Percentiles rank a stretch among this genome's conserved stretches.
These are phyloP conservation scores for Leccinum subrobustum DNA, from an alignment of 1,284 basidiomycete species.

Conservation along the genomic window DNA sequence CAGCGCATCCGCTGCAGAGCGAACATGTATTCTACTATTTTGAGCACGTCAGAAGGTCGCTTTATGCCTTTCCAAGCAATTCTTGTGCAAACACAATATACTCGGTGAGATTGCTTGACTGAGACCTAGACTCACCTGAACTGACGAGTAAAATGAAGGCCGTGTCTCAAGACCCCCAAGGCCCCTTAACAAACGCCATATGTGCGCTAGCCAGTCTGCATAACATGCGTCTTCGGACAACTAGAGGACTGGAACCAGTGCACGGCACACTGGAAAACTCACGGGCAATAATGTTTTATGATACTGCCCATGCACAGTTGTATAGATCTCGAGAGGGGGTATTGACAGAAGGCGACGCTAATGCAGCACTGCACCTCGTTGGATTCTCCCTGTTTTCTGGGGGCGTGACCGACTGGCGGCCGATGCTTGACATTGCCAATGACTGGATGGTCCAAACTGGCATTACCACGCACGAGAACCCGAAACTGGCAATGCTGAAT, in stretches of 20 bases:
- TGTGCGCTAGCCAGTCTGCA: constrained; percentile 76
- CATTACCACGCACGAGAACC: constrained; percentile 60
- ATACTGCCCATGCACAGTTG: constrained; percentile 55
- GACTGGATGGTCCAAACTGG: constrained; percentile 71
- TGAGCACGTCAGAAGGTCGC: constrained; percentile 57
- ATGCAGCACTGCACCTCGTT: constrained; percentile 72
- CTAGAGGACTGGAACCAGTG: constrained; percentile 55
- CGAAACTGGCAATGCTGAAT: constrained; percentile 51
- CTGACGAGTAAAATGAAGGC: constrained; percentile 41
- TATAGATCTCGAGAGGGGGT: constrained; percentile 39
- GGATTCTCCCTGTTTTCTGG: constrained; percentile 67
- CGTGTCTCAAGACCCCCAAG: constrained; percentile 62
- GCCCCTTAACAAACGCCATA: constrained; percentile 66
- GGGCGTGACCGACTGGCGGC: constrained; percentile 63
- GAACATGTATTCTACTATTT: constrained; percentile 69
- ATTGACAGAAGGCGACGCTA: constrained; percentile 64
- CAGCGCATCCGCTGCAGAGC: constrained; percentile 44
- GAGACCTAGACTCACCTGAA: constrained; percentile 2
- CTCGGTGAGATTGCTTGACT: constrained; percentile 44
- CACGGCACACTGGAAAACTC: constrained; percentile 55
- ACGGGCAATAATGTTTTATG: constrained; percentile 62
- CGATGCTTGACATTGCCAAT: constrained; percentile 60
- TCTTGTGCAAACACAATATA: constrained; percentile 58
- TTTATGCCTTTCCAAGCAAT: constrained; percentile 58
- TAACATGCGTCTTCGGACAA: constrained; percentile 57